Evolutionary conservation across 139 green algal species (phyloP).

Genomic region (Protoeuglena noctilucae): DNA sequence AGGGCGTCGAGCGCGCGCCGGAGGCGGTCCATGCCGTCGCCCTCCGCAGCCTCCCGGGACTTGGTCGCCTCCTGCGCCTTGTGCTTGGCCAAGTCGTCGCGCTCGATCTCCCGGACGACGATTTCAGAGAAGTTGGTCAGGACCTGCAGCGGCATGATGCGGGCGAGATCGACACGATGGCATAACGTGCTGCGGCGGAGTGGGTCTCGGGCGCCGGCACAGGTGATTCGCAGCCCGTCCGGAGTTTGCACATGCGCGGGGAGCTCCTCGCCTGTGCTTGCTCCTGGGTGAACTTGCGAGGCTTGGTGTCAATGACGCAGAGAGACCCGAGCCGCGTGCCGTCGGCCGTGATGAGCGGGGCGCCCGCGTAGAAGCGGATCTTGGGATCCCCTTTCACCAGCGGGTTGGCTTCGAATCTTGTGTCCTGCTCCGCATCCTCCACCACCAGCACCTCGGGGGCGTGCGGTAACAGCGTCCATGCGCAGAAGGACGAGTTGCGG

Average conservation of each 20-base stretch:
- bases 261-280: neutral
- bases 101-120: neutral
- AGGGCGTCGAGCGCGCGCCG: neutral
- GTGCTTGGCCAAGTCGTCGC: neutral
- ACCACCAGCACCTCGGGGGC: neutral
- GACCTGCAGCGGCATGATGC: neutral
- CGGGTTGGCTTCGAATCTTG: neutral
- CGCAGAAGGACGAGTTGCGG: neutral
- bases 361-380: neutral
- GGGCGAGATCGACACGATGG: neutral
- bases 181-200: neutral
- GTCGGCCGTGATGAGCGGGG: neutral
- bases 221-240: no score
- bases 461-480: neutral
- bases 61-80: neutral
- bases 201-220: neutral
- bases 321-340: neutral
- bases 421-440: neutral
- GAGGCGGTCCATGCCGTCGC: neutral
- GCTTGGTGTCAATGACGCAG: neutral
- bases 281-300: neutral
- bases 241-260: neutral
- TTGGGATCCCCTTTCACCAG: neutral
- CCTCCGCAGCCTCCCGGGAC: neutral
- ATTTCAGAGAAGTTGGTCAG: neutral